Base-by-base conservation (phyloP, 139 green algal genomes). In the Pseudopediastrum boryanum region DNA sequence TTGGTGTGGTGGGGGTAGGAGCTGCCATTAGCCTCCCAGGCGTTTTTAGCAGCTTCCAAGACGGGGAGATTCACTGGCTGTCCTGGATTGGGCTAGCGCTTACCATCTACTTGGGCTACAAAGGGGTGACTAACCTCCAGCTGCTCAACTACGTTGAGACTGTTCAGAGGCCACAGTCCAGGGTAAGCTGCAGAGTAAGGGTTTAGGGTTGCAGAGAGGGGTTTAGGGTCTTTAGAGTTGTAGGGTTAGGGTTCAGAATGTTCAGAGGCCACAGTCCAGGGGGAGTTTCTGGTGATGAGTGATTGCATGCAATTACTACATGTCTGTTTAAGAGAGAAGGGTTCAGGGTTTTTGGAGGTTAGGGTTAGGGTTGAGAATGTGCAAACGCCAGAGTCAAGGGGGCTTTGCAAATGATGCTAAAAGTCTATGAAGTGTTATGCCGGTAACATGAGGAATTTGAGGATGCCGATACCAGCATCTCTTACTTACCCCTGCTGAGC, bases 61-160 rank as follows among this genome's bases (percentile, higher is more conserved):
- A 71, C 38, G 64, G 64, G 1, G 64, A 71, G 5, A 41, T 51
- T 10, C 64, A 52, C 39, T 54, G 64, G 64, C 21, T 36, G 64
- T 21, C 38, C 6, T 41, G 50, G 64, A 6, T 71, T 23, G 64
- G 64, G 2, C 35, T 41, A 23, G 9, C 33, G 1, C 39, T 52
- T 10, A 41, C 64, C 36, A 41, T 23, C 0, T 71, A 54, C 64
- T 54, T 33, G 7, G 23, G 25, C 4, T 54, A 21, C 6, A 4
- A 54, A 6, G 64, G 64, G 19, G 36, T 51, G 64, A 39, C 23
- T 41, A 31, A 71, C 64, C 36, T 71, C 25, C 16, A n/a, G 13
- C 39, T 71, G 38, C 64, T 31, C n/a, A 36, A 36, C 38, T 71
- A 71, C 19, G 64, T 71, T 5, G 35, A 54, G 25, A 71, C 36